Base-by-base conservation (phyloP, 176 grass and related monocot species). In the Poa annua region DNA sequence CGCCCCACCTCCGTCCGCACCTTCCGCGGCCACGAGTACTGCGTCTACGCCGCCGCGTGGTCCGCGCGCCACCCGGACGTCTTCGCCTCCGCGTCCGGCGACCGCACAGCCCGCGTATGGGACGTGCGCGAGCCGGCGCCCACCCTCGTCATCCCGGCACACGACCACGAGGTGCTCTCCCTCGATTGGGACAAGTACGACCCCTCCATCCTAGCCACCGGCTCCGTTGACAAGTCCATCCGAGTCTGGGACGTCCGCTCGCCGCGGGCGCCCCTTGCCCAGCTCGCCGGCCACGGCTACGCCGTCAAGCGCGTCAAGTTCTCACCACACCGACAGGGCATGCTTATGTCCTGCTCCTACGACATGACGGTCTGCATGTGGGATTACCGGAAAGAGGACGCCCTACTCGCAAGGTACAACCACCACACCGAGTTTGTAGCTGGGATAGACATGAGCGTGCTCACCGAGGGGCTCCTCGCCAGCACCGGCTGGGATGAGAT, bases 361-460 rank as follows among this genome's bases (percentile, higher is more conserved):
- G 90, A 97, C 79, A 97, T 97, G 95, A 91, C 95, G 3, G 92
- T 97, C 13, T 88, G 90, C 68, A 84, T 97, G 84, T 97, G 95
- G 95, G 95, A 97, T 79, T 94, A 92, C 74, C 84, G 88, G n/a
- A 86, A 80, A 36, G 95, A 97, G 72, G 92, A 97, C 26, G 84
- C 92, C 2, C 81, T 89, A 25, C 84, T 94, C 26, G 84, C 75
- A 4, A 84, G 84, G 78, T 94, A 92, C 66, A 67, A 55, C 11
- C 95, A 97, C 59, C 95, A 97, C 86, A 94, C 95, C 0, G 92
- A 97, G 66, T 97, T 97, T 13, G 88, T 89, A 7, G 86, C 88
- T 2, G 95, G 92, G 25, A 85, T 97, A 22, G 95, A 97, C 75
- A 92, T 94, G 92, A 97, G 95, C 9, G 88, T 94, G 21, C 90